These are phyloP conservation scores for Waltergamsia citrina DNA, from an alignment of 2,329 filamentous ascomycete genomes.

Conservation along the genomic window DNA sequence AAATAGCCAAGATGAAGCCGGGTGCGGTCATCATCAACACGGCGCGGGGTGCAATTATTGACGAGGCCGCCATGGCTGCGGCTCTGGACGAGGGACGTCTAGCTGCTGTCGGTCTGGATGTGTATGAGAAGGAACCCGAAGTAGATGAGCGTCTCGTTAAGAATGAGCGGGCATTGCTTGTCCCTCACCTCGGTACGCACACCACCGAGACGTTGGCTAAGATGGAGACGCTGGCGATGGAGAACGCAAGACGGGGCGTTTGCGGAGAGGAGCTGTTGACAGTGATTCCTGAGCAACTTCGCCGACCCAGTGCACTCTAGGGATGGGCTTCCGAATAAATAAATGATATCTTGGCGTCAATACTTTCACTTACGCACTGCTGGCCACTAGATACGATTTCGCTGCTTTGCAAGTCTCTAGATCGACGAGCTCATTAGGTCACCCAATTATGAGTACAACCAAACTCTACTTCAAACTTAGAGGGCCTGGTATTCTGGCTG, in stretches of 20 bases:
- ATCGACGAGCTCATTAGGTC: too few species aligned
- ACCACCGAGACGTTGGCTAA: constrained; percentile 7
- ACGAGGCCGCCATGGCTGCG: constrained; percentile 59
- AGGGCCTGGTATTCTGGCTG: too few species aligned
- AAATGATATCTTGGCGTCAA: too few species aligned
- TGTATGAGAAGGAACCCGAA: constrained; percentile 61
- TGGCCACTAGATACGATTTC: too few species aligned
- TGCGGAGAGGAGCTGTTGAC: neutral
- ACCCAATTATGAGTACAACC: too few species aligned
- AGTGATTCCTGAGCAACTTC: neutral
- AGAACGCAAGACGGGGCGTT: constrained; percentile 1
- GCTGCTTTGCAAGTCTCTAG: too few species aligned
- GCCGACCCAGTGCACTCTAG: too few species aligned
- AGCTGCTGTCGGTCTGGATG: constrained; percentile 55
- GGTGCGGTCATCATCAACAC: constrained; percentile 66
- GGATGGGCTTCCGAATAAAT: too few species aligned
- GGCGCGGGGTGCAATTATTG: constrained; percentile 61
- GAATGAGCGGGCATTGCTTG: constrained; percentile 5
- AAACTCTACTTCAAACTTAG: too few species aligned
- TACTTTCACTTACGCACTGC: too few species aligned
- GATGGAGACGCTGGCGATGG: constrained; percentile 2
- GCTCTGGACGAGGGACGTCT: constrained; percentile 55
- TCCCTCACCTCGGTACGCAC: constrained; percentile 8
- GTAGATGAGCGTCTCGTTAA: constrained; percentile 5
- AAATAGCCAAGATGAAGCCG: constrained; percentile 62